Percentiles rank a stretch among this genome's conserved stretches.
phyloP scores from a whole-genome alignment of 345 rosid species.

The Ceriops zippeliana region DNA sequence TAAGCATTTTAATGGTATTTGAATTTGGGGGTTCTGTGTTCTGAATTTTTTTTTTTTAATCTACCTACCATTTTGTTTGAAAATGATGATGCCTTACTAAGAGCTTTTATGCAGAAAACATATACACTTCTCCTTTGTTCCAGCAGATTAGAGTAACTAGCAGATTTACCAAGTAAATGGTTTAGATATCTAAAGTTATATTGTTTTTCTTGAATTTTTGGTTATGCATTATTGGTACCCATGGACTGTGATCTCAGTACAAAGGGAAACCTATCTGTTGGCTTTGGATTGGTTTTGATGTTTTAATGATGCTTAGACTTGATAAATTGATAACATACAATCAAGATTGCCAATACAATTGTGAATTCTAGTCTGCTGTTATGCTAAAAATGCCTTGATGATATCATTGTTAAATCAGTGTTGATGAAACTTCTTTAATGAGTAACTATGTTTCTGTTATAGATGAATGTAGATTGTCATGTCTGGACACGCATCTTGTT shows the following conservation, averaged over 20 bases:
- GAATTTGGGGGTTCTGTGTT: background rate
- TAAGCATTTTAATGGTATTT: too few species aligned
- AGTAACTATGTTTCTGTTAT: constrained; percentile 16
- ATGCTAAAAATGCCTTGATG: background rate
- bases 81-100: background rate
- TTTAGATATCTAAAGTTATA: background rate
- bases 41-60: background rate
- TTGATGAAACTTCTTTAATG: background rate
- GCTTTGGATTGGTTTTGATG: background rate
- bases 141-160: background rate
- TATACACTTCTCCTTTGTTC: background rate
- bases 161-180: background rate
- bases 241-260: background rate
- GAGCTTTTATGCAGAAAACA: background rate
- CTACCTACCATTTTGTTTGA: background rate
- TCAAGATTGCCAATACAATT: too few species aligned
- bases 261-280: constrained; percentile 1
- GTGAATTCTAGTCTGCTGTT: too few species aligned
- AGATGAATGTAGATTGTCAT: constrained; percentile 65
- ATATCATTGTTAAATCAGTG: background rate
- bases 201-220: constrained; percentile 2
- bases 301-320: background rate
- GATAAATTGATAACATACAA: background rate
- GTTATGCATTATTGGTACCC: background rate
- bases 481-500: constrained; percentile 50